Percentiles rank a stretch among this genome's conserved stretches.
phyloP scores from a whole-genome alignment of 441 rosid genomes.

The Theobroma grandiflorum region DNA sequence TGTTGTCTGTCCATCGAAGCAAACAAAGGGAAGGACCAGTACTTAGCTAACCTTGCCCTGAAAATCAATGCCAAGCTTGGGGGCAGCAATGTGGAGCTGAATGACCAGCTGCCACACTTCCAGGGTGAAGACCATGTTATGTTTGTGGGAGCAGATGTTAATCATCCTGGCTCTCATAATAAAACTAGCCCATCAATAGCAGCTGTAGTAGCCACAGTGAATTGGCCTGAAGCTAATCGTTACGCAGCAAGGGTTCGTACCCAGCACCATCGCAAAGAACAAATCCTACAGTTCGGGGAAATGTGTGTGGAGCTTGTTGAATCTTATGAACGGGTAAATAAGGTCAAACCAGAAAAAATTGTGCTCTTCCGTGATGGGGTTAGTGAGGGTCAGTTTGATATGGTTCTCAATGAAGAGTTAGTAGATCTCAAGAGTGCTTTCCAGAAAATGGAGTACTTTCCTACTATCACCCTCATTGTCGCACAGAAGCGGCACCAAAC shows the following conservation, averaged over 20 bases:
- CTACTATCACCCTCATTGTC: conserved; percentile 56
- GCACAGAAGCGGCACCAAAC: conserved; percentile 68
- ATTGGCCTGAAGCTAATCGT: conserved; percentile 67
- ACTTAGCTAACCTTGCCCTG: conserved; percentile 57
- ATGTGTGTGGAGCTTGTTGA: conserved; percentile 58
- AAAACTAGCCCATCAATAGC: conserved; percentile 62
- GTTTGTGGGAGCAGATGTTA: conserved; percentile 70
- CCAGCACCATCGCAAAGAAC: conserved; percentile 52
- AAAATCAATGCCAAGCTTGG: conserved; percentile 79
- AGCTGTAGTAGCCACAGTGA: conserved; percentile 59
- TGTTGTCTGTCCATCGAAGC: conserved; percentile 51
- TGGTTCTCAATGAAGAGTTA: conserved; percentile 65
- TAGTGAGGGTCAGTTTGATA: conserved; percentile 69
- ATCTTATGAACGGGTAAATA: conserved; percentile 44
- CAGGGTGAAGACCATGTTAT: conserved; percentile 44
- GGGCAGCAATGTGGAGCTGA: conserved; percentile 67
- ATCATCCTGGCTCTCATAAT: conserved; percentile 53
- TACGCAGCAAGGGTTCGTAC: conserved; percentile 62
- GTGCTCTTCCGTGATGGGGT: conserved; percentile 68
- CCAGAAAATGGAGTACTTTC: conserved; percentile 35
- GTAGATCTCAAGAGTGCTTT: conserved; percentile 49
- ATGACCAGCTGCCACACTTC: conserved; percentile 43
- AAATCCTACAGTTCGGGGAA: conserved; percentile 51
- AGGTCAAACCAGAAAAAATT: conserved; percentile 48
- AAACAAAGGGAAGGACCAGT: conserved; percentile 50